These are phyloP conservation scores for Trichophyton equinum DNA, from an alignment of 2,329 filamentous ascomycete genomes.

Conservation along the genomic window DNA sequence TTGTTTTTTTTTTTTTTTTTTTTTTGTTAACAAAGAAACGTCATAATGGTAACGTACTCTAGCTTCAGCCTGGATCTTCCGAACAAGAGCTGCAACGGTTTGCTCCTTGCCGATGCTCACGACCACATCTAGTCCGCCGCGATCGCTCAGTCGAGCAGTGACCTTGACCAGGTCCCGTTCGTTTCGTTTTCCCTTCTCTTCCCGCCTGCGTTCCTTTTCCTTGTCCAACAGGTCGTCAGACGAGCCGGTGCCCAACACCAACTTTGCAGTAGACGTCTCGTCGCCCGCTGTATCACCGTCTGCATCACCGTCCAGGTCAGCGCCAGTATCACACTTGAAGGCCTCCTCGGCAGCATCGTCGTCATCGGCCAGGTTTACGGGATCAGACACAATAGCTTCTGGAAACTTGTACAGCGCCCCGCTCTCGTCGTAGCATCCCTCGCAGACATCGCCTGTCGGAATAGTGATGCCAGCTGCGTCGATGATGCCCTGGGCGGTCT, in stretches of 20 bases:
- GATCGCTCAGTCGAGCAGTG: conserved; percentile 54
- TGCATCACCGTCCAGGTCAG: conserved; percentile 9
- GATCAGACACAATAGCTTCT: conserved; percentile 56
- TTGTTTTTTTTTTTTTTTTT: too few relatives aligned
- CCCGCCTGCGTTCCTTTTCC: conserved; percentile 32
- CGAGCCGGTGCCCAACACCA: conserved; percentile 28
- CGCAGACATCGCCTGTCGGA: conserved; percentile 58
- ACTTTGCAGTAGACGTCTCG: conserved; percentile 17
- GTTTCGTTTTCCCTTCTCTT: conserved; percentile 50
- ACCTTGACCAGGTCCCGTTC: conserved; percentile 46
- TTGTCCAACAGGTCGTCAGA: conserved; percentile 27
- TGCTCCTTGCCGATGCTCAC: conserved; percentile 49
- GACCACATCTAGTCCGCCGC: conserved; percentile 48
- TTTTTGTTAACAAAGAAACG: too few relatives aligned
- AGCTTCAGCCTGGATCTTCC: conserved; percentile 51
- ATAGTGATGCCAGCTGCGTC: conserved; percentile 65
- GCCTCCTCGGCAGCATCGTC: conserved; percentile 14
- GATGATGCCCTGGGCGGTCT: conserved; percentile 67
- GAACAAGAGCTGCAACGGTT: conserved; percentile 50
- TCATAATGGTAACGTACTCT: conserved; percentile 39
- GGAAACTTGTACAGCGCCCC: conserved; percentile 60
- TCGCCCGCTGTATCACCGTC: conserved; percentile 18
- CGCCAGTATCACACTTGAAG: conserved; percentile 10
- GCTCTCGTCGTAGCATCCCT: conserved; percentile 58
- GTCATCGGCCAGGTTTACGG: conserved; percentile 21